A percentile compares a stretch with the other conserved stretches of the same genome.
Conservation (phyloP, 176 grass and related monocot species). For the Alopecurus myosuroides region DNA sequence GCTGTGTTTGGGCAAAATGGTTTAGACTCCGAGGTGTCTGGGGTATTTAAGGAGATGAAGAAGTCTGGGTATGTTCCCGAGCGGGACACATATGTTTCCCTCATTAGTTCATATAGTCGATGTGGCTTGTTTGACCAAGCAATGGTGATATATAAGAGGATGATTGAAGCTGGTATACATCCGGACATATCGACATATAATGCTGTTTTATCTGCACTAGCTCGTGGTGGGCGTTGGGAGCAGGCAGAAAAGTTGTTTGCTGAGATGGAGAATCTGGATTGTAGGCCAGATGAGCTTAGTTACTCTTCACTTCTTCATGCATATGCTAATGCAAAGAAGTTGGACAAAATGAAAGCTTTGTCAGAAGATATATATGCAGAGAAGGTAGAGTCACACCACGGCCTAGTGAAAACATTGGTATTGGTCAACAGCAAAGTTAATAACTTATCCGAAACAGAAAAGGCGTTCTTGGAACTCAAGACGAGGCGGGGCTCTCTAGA, state of each 20-base stretch:
- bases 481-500: slow-evolving; percentile 58
- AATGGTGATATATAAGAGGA: slow-evolving; percentile 93
- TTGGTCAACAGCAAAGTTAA: slow-evolving; percentile 85
- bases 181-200: slow-evolving; percentile 84
- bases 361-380: slow-evolving; percentile 76
- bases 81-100: slow-evolving; percentile 83
- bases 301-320: slow-evolving; percentile 93
- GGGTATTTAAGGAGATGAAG: slow-evolving; percentile 95
- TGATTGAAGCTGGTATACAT: slow-evolving; percentile 72
- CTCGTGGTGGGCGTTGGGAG: slow-evolving; percentile 62
- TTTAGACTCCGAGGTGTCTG: slow-evolving; percentile 65
- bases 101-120: slow-evolving; percentile 90
- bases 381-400: slow-evolving; percentile 53
- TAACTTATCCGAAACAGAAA: slow-evolving; percentile 57
- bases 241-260: slow-evolving; percentile 68
- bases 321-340: slow-evolving; percentile 71
- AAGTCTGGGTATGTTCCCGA: slow-evolving; percentile 82
- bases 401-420: slow-evolving; percentile 73
- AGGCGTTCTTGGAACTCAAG: slow-evolving; percentile 69
- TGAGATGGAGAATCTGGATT: slow-evolving; percentile 78
- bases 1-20: slow-evolving; percentile 91
- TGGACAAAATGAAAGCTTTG: slow-evolving; percentile 56
- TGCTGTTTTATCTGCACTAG: slow-evolving; percentile 75
- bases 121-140: slow-evolving; percentile 80
- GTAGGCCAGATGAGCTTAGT: slow-evolving; percentile 72